Conservation (phyloP, 306 rosid species). For the Trifolium pratense region DNA sequence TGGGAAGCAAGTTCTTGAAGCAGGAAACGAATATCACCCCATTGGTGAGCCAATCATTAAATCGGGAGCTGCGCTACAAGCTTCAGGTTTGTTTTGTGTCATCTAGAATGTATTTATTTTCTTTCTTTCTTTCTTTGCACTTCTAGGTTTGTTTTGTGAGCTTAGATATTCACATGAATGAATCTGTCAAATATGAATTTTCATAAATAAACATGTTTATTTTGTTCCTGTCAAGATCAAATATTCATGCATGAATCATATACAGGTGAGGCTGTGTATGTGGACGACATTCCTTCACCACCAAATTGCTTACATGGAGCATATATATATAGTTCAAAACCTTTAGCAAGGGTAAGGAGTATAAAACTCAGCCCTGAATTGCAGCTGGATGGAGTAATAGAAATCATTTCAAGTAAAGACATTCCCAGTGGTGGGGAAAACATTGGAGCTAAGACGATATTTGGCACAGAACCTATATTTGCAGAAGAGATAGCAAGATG, state of each 20-base stretch:
- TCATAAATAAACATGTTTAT: neutral
- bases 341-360: conserved; percentile 74
- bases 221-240: conserved; percentile 26
- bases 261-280: conserved; percentile 90
- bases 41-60: conserved; percentile 73
- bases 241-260: conserved; percentile 39
- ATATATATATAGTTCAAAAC: conserved; percentile 70
- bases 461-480: conserved; percentile 79
- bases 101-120: neutral
- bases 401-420: conserved; percentile 70
- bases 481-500: conserved; percentile 69
- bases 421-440: conserved; percentile 76
- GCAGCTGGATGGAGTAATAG: conserved; percentile 58
- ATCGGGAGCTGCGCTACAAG: conserved; percentile 80
- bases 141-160: neutral
- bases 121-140: neutral
- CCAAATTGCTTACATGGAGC: conserved; percentile 79
- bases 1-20: conserved; percentile 65
- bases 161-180: neutral
- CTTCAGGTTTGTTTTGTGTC: conserved; percentile 70
- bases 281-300: conserved; percentile 94
- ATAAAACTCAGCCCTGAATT: conserved; percentile 54
- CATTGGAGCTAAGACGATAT: conserved; percentile 62
- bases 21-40: conserved; percentile 60
- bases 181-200: neutral